Conservation (phyloP, 768 basidiomycete genomes). For the Glaciozyma martinii region DNA sequence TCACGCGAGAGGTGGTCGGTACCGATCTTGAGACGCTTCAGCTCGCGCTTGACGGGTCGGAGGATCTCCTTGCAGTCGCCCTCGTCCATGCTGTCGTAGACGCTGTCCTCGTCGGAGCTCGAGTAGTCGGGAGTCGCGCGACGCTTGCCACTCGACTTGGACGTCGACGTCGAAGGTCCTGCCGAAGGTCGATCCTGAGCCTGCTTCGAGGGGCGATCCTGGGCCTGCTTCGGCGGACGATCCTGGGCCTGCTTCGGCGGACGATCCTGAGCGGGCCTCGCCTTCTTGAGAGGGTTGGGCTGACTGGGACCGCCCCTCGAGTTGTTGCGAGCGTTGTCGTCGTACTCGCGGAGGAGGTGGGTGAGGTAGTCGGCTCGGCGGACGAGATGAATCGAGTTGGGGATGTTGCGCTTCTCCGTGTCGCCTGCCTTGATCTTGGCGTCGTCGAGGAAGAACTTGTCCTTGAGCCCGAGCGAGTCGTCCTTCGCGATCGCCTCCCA, state of each 20-base stretch:
- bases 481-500: conserved; percentile 96
- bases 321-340: conserved; percentile 46
- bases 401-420: conserved; percentile 57
- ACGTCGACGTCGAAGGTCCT: neutral
- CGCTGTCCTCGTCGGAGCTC: conserved; percentile 82
- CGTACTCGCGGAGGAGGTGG: conserved; percentile 70
- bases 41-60: conserved; percentile 90
- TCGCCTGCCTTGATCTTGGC: conserved; percentile 62
- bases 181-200: neutral
- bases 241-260: neutral
- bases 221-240: neutral
- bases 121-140: conserved; percentile 95
- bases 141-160: conserved; percentile 48
- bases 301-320: neutral
- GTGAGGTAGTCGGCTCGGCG: conserved; percentile 91
- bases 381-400: conserved; percentile 95
- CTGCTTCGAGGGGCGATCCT: neutral
- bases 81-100: conserved; percentile 36
- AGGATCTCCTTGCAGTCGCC: conserved; percentile 70
- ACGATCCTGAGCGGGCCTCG: neutral
- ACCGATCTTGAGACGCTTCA: conserved; percentile 90
- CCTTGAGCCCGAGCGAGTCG: conserved; percentile 64
- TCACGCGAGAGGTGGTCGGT: conserved; percentile 89
- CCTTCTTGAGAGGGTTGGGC: neutral
- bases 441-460: conserved; percentile 97